Evolutionary conservation across 176 grass and related monocot genomes (phyloP), one percentile per base, ranked within the genome.

Genomic region (Triticum monococcum): DNA sequence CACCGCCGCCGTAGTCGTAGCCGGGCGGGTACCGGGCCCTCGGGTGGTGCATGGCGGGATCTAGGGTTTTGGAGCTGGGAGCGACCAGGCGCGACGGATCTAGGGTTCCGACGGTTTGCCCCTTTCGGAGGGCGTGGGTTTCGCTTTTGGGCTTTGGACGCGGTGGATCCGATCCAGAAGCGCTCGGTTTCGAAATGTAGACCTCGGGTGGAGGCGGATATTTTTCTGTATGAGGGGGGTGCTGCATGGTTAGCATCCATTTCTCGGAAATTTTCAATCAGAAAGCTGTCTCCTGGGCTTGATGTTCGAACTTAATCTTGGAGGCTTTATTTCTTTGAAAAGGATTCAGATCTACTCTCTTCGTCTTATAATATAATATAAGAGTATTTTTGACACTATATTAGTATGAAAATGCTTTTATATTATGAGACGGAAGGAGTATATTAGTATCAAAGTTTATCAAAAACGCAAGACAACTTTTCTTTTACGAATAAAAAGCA

Each of bases 31-130:
- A 87, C 37, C 84, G 72, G 72, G 56, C 84, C 12, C 79, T 83
- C 32, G 79, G 84, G 38, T 90, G 89, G 64, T 87, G 84, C 89
- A 90, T 90, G 66, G 74, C 33, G 66, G 79, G 89, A 90, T 90
- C 80, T 83, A 73, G 57, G 84, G 84, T 83, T 90, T 83, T 45
- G 66, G 73, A 83, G 84, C 30, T 54, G 64, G 43, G 40, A 25
- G 8, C 37, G 25, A 17, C 18, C 37, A 35, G 23, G 64, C n/a
- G 41, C 25, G 57, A 79, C 66, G 70, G 80, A 90, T 90, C 84
- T 87, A 90, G 89, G 84, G 89, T 83, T 90, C 79, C 84, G 41
- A 65, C 48, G 84, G 38, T 66, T 87, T 40, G 64, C 8, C 30
- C 40, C 37, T 72, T 64, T 48, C 8, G 77, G 83, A 25, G 43